Percentiles rank a stretch among this genome's conserved stretches.
Conservation (phyloP, 2,329 filamentous ascomycete species). For the Colletotrichum lini region DNA sequence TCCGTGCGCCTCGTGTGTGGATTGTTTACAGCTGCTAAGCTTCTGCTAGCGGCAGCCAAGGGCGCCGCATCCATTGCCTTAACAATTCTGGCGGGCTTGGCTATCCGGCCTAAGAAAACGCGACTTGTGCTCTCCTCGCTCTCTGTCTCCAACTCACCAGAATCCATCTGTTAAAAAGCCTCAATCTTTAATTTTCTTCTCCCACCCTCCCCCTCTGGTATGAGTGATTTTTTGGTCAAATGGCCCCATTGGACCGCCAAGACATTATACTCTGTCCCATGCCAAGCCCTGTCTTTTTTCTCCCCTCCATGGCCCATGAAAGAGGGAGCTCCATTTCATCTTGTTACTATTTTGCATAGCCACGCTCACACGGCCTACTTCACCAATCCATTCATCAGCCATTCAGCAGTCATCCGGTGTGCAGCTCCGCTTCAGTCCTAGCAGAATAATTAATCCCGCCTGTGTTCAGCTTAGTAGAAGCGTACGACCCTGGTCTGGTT, state of each 20-base stretch:
- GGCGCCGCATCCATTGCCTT: conserved; percentile 33
- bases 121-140: conserved; percentile 18
- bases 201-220: neutral
- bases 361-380: neutral
- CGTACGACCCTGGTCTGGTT: too few relatives aligned
- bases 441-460: too few relatives aligned
- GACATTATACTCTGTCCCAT: conserved; percentile 14
- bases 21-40: conserved; percentile 42
- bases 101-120: conserved; percentile 39
- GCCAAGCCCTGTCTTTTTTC: conserved; percentile 24
- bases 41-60: conserved; percentile 41
- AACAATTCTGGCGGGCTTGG: conserved; percentile 17
- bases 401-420: neutral
- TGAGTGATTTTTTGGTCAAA: conserved; percentile 36
- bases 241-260: conserved; percentile 39
- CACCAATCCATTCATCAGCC: neutral
- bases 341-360: conserved; percentile 11
- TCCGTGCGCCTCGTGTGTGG: conserved; percentile 21
- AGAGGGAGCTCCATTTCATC: too few relatives aligned
- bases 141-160: too few relatives aligned
- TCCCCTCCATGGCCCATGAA: too few relatives aligned
- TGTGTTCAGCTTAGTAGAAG: too few relatives aligned
- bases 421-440: too few relatives aligned
- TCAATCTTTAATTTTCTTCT: neutral
- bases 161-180: too few relatives aligned